These are phyloP conservation scores for Picocystis salinarum DNA, from an alignment of 139 green algal species.

Conservation along the genomic window DNA sequence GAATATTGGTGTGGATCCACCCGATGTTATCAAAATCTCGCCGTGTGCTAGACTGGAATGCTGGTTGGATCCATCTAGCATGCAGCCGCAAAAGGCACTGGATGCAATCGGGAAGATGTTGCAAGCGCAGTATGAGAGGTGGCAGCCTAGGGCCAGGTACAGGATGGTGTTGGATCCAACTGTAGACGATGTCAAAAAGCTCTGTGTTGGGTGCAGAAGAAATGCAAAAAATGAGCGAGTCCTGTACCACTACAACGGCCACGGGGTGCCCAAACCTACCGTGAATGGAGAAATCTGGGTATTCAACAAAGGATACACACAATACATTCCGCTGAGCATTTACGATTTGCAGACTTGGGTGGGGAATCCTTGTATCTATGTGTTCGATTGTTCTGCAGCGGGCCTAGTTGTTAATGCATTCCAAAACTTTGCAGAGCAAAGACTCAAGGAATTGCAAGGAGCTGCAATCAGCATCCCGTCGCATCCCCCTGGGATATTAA, in stretches of 20 bases:
- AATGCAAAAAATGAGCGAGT: constrained; percentile 84
- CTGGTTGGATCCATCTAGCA: constrained; percentile 70
- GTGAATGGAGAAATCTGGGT: constrained; percentile 73
- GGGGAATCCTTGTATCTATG: constrained; percentile 80
- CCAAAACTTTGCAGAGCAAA: constrained; percentile 28
- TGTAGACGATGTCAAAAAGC: constrained; percentile 93
- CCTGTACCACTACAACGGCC: constrained; percentile 98
- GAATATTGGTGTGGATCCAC: constrained; percentile 97
- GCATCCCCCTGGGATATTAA: too few species aligned
- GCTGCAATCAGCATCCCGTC: too few species aligned
- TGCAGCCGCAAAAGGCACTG: constrained; percentile 78
- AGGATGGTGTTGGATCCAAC: constrained; percentile 91
- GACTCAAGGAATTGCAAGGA: constrained; percentile 7
- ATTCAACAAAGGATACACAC: constrained; percentile 61
- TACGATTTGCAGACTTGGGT: constrained; percentile 93
- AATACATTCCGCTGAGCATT: constrained; percentile 97
- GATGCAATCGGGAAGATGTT: constrained; percentile 92
- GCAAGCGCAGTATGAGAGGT: constrained; percentile 97
- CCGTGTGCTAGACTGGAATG: constrained; percentile 81
- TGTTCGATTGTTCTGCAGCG: constrained; percentile 89
- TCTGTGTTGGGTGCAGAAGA: constrained; percentile 56
- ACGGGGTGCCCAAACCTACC: constrained; percentile 90
- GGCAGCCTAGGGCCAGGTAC: constrained; percentile 83
- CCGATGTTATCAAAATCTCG: constrained; percentile 91
- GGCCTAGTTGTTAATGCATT: constrained; percentile 79